Base-by-base conservation (phyloP, 305 asterid species). In the Ilex paraguariensis region DNA sequence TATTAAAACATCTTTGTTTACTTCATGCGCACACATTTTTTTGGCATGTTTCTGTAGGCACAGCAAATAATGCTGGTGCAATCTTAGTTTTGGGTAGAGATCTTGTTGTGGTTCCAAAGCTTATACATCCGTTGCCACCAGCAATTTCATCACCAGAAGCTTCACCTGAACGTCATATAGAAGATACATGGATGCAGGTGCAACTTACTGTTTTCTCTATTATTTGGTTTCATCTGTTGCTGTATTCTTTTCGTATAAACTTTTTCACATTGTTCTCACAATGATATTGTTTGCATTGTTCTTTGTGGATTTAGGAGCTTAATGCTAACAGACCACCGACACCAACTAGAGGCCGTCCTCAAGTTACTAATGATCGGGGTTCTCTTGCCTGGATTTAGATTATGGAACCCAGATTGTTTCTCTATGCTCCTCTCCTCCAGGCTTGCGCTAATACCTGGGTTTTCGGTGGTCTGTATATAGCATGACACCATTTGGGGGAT, bases 161-260 rank as follows among this genome's bases (percentile, higher is more conserved):
- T 28, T 91, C 99, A 56, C 97, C 98, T 3, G 98, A 95, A 63
- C 94, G 75, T 45, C 94, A 87, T 61, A 73, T 88, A 53, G 99
- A 95, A 63, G 99, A 88, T 75, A 91, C 95, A 12, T 95, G 99
- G 99, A 95, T 95, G 99, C 99, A 91, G 98, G 99, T 95, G 64
- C 56, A 50, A 62, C 28, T 31, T 53, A 62, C 28, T 31, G 62
- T 56, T 65, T 67, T 60, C 67, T 68, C 49, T 64, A 11, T 62
- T 61, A 66, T 53, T 62, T 46, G 11, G 49, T 52, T 31, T 54
- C 63, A 31, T 17, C 44, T 57, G 65, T 14, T 31, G 4, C 9
- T 15, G 5, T 42, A 5, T 16, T 53, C 50, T 10, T 6, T 51
- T 40, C 14, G 21, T 10, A 39, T 31, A 17, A 11, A 50, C 3